Base-by-base conservation (phyloP, 768 basidiomycete genomes). In the Mycena chlorophos region DNA sequence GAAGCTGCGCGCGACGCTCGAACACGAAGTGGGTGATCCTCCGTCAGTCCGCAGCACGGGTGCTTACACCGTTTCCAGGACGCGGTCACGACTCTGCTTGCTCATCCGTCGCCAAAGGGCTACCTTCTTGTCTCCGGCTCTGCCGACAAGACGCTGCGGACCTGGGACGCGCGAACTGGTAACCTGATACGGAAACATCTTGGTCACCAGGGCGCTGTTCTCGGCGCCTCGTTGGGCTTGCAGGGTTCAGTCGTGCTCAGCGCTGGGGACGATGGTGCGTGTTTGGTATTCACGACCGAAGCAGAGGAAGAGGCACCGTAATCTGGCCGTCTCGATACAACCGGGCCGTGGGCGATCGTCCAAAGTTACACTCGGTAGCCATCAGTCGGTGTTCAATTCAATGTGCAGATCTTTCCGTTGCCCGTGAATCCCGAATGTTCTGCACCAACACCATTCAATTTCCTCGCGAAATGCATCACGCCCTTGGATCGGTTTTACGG, bases 161-260 rank as follows among this genome's bases (percentile, higher is more conserved):
- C 94, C 13, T 98, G 95, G 96, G 96, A 99, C 69, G 86, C 86
- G 13, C 85, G 94, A 42, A 90, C 87, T 2, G 95, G 96, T 0
- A 72, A 79, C 2, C 78, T 95, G 20, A 55, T 96, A 25, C 84
- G 84, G 27, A 86, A 87, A 48, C 91, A 98, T 68, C 85, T 80
- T 22, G 96, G 95, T 1, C 95, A 98, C 63, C 80, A 75, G 17
- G 91, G 81, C 0, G 80, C 89, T 0, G 80, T 98, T 4, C 81
- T 96, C 25, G 82, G 79, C 31, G 87, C 91, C 0, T 81, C 89
- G 1, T 75, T 96, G 1, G 90, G 86, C 13, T 66, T 85, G 43
- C 75, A 80, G 23, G 90, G 90, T 1, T 80, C 81, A 0, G 84
- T 91, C 1, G 78, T 96, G 1, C 80, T 97, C 53, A 94, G 89